Percentiles rank a stretch among this genome's conserved stretches.
phyloP scores from a whole-genome alignment of 2,329 filamentous ascomycete genomes.

The Sclerotinia glacialis region DNA sequence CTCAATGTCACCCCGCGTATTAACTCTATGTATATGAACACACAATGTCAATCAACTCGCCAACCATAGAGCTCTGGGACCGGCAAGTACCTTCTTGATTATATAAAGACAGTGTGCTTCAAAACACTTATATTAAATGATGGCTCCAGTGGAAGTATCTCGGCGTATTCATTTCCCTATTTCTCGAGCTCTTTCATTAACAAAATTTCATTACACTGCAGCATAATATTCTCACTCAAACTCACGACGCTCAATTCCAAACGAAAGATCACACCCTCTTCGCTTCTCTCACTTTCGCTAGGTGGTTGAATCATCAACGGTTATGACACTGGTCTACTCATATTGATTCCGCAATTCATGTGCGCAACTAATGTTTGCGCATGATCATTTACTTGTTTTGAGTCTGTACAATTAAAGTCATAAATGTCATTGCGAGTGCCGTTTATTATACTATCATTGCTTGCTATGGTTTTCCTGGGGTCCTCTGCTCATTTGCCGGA shows the following conservation, averaged over 20 bases:
- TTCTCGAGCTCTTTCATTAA: not conserved
- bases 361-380: slow-evolving; percentile 48
- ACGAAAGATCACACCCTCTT: slow-evolving; percentile 43
- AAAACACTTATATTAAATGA: not conserved
- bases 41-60: no score
- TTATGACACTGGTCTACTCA: no score
- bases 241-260: not conserved
- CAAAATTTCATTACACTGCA: not conserved
- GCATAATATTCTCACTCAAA: not conserved
- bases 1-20: no score
- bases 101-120: no score
- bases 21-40: no score
- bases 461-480: slow-evolving; percentile 43
- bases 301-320: no score
- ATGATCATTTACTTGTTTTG: slow-evolving; percentile 60
- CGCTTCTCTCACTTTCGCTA: slow-evolving; percentile 15
- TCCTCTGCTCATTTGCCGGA: no score
- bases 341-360: slow-evolving; percentile 51
- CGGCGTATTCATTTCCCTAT: no score
- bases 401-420: slow-evolving; percentile 46
- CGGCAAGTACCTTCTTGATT: no score
- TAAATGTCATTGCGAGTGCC: slow-evolving; percentile 55
- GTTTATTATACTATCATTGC: slow-evolving; percentile 48
- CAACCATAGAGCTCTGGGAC: no score
- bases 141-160: not conserved